Evolutionary conservation across 192 early-diverging fungal genomes (phyloP), one percentile per base, ranked within the genome.

Genomic region (Allomyces javanicus): DNA sequence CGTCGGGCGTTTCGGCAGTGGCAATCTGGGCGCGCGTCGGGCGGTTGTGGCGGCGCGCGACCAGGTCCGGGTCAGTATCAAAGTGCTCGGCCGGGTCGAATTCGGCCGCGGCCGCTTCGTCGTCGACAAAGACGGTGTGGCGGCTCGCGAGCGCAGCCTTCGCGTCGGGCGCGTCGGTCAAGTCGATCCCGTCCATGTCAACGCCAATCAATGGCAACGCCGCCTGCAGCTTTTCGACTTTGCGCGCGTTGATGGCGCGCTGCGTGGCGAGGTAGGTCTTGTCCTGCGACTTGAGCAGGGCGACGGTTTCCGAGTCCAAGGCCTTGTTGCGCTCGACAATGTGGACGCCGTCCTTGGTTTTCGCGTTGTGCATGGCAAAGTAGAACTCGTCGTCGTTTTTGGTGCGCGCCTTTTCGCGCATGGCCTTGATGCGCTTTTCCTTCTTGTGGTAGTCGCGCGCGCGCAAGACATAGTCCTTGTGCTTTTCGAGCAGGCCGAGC

Each of bases 311-410:
- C 17, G 75, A 75, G 11, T 89, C 79, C 26, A 91, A 80, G 44
- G 81, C 77, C n/a, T 88, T 73, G 62, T 86, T 83, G 27, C 88
- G 82, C 65, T 89, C 81, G 58, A 77, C 70, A 14, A 89, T 68
- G 69, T 96, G 94, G 1, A 87, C 86, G 21, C 93, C 93, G 24
- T 86, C 78, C 73, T 90, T 89, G 65, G 90, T 89, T 69, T 87
- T 83, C 23, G 83, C 70, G 69, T 87, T 87, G 72, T 93, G 84
- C 96, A 99, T 99, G 73, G 86, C 89, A 71, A 92, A 94, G 80
- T 97, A 96, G 74, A 99, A 99, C 79, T 99, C 96, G 73, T 99
- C 96, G 4, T 89, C 91, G 76, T 99, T 99, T 69, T 86, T 77
- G 65, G 83, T 78, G 17, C 83, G 74, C 4, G 96, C 96, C 70